These are phyloP conservation scores for Ilex asprella DNA, from an alignment of 257 asterid genomes.

Conservation along the genomic window DNA sequence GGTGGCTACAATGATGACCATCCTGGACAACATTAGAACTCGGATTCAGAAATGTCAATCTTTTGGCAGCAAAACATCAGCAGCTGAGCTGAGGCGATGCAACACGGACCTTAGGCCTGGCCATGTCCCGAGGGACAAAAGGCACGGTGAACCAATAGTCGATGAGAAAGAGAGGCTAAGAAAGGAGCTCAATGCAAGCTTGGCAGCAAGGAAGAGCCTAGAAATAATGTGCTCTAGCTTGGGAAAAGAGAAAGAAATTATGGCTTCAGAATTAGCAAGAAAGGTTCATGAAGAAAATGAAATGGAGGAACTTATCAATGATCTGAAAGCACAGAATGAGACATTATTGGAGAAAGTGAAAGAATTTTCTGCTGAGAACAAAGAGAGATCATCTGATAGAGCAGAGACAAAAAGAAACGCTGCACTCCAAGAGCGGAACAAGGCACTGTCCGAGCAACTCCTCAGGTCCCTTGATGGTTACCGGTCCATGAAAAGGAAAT, in stretches of 20 bases:
- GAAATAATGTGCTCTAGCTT: conserved; percentile 64
- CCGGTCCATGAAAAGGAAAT: conserved; percentile 48
- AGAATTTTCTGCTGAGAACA: conserved; percentile 27
- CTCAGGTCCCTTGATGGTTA: conserved; percentile 46
- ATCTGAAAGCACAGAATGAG: conserved; percentile 43
- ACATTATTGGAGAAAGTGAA: conserved; percentile 37
- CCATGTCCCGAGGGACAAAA: conserved; percentile 27
- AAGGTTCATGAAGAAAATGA: conserved; percentile 44
- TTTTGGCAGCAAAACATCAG: conserved; percentile 35
- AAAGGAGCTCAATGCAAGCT: conserved; percentile 39
- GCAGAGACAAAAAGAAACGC: conserved; percentile 20
- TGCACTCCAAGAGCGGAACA: conserved; percentile 44
- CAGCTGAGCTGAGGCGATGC: conserved; percentile 31
- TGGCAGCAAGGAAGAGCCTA: conserved; percentile 53
- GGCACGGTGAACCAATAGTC: conserved; percentile 5
- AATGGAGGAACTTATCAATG: conserved; percentile 48
- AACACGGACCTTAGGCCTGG: conserved; percentile 24
- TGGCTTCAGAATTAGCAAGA: conserved; percentile 52
- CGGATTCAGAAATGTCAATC: conserved; percentile 62
- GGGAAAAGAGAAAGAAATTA: conserved; percentile 72
- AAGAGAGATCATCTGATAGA: conserved; percentile 6
- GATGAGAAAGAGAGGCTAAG: conserved; percentile 52
- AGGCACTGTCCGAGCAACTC: conserved; percentile 36
- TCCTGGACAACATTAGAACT: conserved; percentile 50
- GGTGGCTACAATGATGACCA: conserved; percentile 85